phyloP scores from a whole-genome alignment of 108 stramenopile genomes.

The Nitzschia putrida region DNA sequence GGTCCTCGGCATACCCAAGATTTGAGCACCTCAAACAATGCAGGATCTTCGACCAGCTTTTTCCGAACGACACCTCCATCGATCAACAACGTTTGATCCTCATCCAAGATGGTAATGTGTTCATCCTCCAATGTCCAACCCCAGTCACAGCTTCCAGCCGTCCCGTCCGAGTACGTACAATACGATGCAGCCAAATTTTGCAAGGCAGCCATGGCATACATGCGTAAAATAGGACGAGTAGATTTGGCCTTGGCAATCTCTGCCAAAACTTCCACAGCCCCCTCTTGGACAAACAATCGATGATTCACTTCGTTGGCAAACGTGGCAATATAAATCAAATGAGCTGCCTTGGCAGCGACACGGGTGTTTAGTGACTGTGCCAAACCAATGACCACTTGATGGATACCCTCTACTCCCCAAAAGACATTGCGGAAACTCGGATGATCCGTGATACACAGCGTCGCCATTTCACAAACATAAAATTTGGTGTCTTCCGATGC shows the following conservation, averaged over 20 bases:
- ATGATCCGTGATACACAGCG: not conserved
- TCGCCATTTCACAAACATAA: not conserved
- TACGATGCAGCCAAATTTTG: constrained; percentile 2
- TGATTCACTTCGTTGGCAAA: not conserved
- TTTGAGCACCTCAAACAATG: not conserved
- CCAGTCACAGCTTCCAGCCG: not conserved
- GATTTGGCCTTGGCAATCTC: not conserved
- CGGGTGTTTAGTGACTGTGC: not conserved
- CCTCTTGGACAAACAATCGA: not conserved
- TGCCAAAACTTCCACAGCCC: not conserved
- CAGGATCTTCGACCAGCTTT: not conserved
- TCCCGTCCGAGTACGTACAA: not conserved
- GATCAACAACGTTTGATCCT: not conserved
- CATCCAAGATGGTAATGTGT: not conserved
- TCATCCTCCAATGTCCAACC: not conserved
- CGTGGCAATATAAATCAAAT: not conserved
- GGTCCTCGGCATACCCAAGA: not conserved
- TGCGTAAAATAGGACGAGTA: not conserved
- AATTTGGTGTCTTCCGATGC: constrained; percentile 8
- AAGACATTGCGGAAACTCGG: not conserved
- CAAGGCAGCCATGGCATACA: constrained; percentile 2
- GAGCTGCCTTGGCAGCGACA: constrained; percentile 1
- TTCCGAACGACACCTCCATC: not conserved
- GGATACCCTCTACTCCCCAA: not conserved
- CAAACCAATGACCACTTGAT: not conserved